These are phyloP conservation scores for Diplodia intermedia DNA, from an alignment of 2,329 filamentous ascomycete species.

Conservation along the genomic window DNA sequence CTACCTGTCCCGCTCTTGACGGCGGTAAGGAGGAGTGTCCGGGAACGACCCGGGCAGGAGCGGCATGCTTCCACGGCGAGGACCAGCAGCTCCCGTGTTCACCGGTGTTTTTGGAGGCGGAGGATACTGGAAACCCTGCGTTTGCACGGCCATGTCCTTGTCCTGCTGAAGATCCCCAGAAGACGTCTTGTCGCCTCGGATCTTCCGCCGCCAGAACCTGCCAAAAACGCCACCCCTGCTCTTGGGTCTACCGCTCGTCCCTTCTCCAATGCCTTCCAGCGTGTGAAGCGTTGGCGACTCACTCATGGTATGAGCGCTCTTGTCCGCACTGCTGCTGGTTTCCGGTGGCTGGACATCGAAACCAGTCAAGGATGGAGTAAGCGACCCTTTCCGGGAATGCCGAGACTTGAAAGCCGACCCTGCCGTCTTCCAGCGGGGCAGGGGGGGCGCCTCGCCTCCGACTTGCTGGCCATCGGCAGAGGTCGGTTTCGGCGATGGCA, in stretches of 20 bases:
- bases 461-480: constrained; percentile 19
- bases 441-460: constrained; percentile 8
- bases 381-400: constrained; percentile 30
- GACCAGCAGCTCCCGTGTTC: constrained; percentile 6
- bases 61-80: constrained; percentile 30
- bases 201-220: constrained; percentile 27
- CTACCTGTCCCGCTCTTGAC: constrained; percentile 26
- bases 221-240: constrained; percentile 28
- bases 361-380: constrained; percentile 24
- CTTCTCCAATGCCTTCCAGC: constrained; percentile 25
- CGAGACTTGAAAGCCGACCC: constrained; percentile 16
- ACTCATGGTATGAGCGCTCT: constrained; percentile 23
- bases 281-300: constrained; percentile 24
- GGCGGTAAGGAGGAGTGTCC: constrained; percentile 25
- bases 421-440: constrained; percentile 25
- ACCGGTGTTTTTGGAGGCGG: constrained; percentile 30
- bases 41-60: constrained; percentile 27
- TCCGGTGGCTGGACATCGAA: constrained; percentile 24
- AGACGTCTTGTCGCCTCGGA: constrained; percentile 24
- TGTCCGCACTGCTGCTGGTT: constrained; percentile 23
- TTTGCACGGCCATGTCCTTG: constrained; percentile 20
- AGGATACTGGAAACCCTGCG: constrained; percentile 20
- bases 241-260: constrained; percentile 19
- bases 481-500: constrained; percentile 13
- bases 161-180: constrained; percentile 21